These are phyloP conservation scores for Lippia alba DNA, from an alignment of 305 asterid genomes.

Conservation along the genomic window DNA sequence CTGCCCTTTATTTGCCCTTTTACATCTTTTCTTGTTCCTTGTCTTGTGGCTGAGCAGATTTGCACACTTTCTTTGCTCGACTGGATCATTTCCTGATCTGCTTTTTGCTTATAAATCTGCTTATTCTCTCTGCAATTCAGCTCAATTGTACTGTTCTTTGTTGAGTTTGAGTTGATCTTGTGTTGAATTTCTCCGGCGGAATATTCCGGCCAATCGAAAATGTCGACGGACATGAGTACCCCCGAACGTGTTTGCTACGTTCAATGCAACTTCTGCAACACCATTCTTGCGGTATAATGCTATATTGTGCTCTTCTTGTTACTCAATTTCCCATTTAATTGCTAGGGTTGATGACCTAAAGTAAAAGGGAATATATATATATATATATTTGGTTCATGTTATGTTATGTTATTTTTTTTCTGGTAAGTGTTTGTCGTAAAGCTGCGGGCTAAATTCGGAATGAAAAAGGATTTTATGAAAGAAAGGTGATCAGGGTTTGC, in stretches of 20 bases:
- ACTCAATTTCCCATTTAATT: not conserved
- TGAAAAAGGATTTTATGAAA: not conserved
- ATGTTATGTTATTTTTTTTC: conserved; percentile 27
- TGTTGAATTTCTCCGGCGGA: conserved; percentile 15
- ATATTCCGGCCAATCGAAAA: conserved; percentile 30
- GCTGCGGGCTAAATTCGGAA: conserved; percentile 11
- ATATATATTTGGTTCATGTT: conserved; percentile 17
- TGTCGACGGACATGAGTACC: conserved; percentile 60
- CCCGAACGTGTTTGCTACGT: conserved; percentile 74
- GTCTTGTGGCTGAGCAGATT: conserved; percentile 30
- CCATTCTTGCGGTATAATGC: conserved; percentile 67
- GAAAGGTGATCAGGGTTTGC: not conserved
- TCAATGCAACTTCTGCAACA: conserved; percentile 81
- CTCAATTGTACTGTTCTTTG: too few species aligned
- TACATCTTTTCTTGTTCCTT: conserved; percentile 24
- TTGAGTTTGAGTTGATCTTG: too few species aligned
- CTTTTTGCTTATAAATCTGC: not conserved
- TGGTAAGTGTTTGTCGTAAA: conserved; percentile 24
- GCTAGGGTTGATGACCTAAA: not conserved
- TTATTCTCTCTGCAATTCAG: too few species aligned
- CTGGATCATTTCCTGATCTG: conserved; percentile 34
- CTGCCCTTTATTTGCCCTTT: not conserved
- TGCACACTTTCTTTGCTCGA: not conserved
- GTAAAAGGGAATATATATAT: not conserved
- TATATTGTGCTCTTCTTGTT: not conserved